These are phyloP conservation scores for Knoxia roxburghii DNA, from an alignment of 257 asterid species.

Conservation along the genomic window DNA sequence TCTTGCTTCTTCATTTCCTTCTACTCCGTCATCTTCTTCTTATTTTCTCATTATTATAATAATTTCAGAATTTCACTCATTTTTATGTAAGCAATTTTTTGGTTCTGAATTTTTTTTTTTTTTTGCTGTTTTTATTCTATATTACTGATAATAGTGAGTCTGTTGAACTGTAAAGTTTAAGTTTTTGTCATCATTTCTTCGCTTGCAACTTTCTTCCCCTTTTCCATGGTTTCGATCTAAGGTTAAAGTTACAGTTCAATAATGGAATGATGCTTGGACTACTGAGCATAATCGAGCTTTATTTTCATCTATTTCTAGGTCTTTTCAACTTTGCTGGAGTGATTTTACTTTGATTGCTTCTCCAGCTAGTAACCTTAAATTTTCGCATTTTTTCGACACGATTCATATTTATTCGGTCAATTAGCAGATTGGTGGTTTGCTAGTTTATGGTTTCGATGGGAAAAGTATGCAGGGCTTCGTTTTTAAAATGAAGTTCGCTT, in stretches of 20 bases:
- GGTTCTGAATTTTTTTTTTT: not conserved
- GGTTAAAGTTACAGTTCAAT: conserved; percentile 15
- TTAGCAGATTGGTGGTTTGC: not conserved
- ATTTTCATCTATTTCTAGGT: not conserved
- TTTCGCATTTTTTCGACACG: conserved; percentile 4
- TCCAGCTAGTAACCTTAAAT: conserved; percentile 5
- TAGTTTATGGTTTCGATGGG: not conserved
- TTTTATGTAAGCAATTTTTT: not conserved
- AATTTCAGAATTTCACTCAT: not conserved
- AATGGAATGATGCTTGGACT: conserved; percentile 13
- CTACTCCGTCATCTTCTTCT: not conserved
- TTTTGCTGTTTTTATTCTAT: not conserved
- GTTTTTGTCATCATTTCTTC: not conserved
- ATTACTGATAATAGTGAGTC: not conserved
- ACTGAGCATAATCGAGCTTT: conserved; percentile 20
- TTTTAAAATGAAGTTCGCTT: not conserved
- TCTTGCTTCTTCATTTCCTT: conserved; percentile 7
- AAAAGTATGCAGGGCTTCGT: not conserved
- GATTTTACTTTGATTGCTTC: conserved; percentile 33
- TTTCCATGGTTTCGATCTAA: conserved; percentile 32
- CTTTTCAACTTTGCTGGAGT: conserved; percentile 17
- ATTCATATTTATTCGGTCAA: not conserved
- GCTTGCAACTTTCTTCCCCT: conserved; percentile 6
- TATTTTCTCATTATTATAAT: not conserved
- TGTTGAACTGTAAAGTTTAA: conserved; percentile 11